Percentiles rank a stretch among this genome's conserved stretches.
Evolutionary conservation across 2,329 filamentous ascomycete species (phyloP).

Genomic region (Fusarium stilboides): DNA sequence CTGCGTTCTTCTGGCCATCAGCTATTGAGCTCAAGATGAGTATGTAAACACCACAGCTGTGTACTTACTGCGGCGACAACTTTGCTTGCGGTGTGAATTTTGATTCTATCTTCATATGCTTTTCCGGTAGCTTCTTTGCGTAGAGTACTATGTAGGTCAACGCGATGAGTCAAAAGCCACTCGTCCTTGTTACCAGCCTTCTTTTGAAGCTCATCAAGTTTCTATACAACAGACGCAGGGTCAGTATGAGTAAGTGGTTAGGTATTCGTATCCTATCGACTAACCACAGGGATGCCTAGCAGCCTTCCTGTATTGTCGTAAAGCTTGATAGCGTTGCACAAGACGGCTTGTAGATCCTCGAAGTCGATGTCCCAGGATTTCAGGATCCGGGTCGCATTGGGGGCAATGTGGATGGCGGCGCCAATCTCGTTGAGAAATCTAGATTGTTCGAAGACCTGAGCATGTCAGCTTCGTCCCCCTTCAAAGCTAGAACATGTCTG

Average conservation of each 20-base stretch:
- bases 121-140: background rate
- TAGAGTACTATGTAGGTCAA: slow-evolving; percentile 12
- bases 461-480: background rate
- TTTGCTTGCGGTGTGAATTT: slow-evolving; percentile 5
- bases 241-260: too few species aligned
- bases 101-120: background rate
- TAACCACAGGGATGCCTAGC: slow-evolving; percentile 1
- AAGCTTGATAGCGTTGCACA: slow-evolving; percentile 17
- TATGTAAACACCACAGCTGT: too few species aligned
- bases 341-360: slow-evolving; percentile 6
- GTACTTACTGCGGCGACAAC: background rate
- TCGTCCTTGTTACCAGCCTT: slow-evolving; percentile 8
- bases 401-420: slow-evolving; percentile 18
- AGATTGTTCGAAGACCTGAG: slow-evolving; percentile 20
- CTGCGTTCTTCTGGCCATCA: background rate
- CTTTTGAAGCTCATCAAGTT: slow-evolving; percentile 2
- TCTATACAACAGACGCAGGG: background rate
- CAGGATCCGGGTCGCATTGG: slow-evolving; percentile 14
- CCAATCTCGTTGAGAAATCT: slow-evolving; percentile 20
- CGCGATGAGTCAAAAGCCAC: slow-evolving; percentile 10
- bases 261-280: background rate
- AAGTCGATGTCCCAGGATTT: slow-evolving; percentile 21
- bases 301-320: slow-evolving; percentile 14
- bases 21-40: background rate
- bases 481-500: too few species aligned